Conservation (phyloP, 306 rosid genomes). For the Vicia faba region DNA sequence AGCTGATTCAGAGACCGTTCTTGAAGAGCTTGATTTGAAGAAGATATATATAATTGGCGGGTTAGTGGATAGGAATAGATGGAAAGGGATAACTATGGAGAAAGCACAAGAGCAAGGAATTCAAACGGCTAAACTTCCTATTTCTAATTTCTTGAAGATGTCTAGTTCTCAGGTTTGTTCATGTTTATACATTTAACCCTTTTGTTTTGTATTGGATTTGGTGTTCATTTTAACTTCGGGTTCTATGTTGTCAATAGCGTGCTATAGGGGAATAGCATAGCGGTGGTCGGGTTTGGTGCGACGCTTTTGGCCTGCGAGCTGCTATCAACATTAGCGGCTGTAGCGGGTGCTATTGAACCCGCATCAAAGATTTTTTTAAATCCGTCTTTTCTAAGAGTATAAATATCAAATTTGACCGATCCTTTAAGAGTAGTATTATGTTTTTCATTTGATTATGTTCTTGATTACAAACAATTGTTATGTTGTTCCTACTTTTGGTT, state of each 20-base stretch:
- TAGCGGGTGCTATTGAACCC: no score
- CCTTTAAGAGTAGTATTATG: no score
- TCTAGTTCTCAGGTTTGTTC: slow-evolving; percentile 77
- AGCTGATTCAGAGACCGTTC: slow-evolving; percentile 80
- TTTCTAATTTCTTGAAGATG: slow-evolving; percentile 81
- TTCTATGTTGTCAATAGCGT: background rate
- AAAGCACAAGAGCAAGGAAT: slow-evolving; percentile 90
- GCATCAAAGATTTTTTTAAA: no score
- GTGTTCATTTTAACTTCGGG: background rate
- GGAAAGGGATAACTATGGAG: slow-evolving; percentile 90
- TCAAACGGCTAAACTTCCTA: slow-evolving; percentile 89
- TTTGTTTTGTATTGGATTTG: background rate
- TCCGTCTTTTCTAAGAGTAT: no score
- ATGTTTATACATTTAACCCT: slow-evolving; percentile 25
- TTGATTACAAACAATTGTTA: no score
- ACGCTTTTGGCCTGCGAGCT: no score
- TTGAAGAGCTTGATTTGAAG: slow-evolving; percentile 76
- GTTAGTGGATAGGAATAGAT: slow-evolving; percentile 85
- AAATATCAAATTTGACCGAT: no score
- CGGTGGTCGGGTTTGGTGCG: no score
- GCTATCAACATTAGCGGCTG: no score
- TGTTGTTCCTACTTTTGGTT: no score
- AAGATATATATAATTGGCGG: slow-evolving; percentile 86
- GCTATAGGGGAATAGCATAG: no score
- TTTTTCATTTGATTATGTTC: no score